These are phyloP conservation scores for Rhodocollybia butyracea DNA, from an alignment of 768 basidiomycete species.

Conservation along the genomic window DNA sequence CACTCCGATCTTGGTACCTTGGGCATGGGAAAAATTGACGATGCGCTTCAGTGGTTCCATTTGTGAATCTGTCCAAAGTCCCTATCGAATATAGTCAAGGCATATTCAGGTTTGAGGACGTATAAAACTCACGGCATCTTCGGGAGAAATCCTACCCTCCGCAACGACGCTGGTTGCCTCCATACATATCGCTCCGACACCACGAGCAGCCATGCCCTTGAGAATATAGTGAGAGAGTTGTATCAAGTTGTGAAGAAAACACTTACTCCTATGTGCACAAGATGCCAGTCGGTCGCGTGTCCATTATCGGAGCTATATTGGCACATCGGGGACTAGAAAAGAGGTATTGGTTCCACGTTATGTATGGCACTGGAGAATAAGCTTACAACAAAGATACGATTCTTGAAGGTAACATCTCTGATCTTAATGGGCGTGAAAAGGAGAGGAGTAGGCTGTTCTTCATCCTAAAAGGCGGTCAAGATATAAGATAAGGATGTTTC, in stretches of 20 bases:
- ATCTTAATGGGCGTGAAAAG: constrained; percentile 69
- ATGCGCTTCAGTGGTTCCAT: constrained; percentile 67
- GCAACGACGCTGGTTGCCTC: constrained; percentile 76
- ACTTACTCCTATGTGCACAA: constrained; percentile 71
- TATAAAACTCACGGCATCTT: constrained; percentile 56
- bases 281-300: constrained; percentile 79
- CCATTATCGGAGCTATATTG: constrained; percentile 76
- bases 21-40: constrained; percentile 69
- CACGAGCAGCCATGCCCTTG: constrained; percentile 67
- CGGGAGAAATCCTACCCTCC: constrained; percentile 73
- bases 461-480: no score
- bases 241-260: not conserved
- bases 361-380: not conserved
- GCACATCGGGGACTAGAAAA: constrained; percentile 70
- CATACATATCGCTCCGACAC: constrained; percentile 64
- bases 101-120: not conserved
- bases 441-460: constrained; percentile 50
- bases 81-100: constrained; percentile 27
- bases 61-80: constrained; percentile 76
- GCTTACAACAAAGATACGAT: constrained; percentile 66
- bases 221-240: not conserved
- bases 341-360: not conserved
- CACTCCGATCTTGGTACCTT: constrained; percentile 69
- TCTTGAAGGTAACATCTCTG: constrained; percentile 62
- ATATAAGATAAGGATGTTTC: not conserved